phyloP scores from a whole-genome alignment of 352 stramenopile genomes.

The Thalassiosira hispida region DNA sequence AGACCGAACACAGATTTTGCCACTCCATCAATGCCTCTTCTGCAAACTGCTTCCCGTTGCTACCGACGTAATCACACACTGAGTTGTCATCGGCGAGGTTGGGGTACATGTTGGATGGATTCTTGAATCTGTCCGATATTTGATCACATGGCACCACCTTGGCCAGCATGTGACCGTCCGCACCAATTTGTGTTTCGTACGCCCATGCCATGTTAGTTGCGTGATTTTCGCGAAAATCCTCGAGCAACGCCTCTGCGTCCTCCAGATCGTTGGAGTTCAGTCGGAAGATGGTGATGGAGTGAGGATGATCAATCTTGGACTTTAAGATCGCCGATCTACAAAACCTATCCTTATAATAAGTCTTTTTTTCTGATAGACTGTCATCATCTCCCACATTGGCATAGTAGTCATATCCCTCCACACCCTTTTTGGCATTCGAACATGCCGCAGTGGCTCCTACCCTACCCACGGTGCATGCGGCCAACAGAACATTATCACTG shows the following conservation, averaged over 20 bases:
- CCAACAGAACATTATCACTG: not conserved
- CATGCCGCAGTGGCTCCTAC: no score
- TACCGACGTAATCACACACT: not conserved
- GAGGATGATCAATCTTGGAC: not conserved
- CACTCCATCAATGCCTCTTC: not conserved
- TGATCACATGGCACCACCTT: not conserved
- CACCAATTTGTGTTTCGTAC: not conserved
- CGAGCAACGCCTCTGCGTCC: not conserved
- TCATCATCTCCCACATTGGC: not conserved
- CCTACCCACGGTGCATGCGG: no score
- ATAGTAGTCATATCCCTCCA: not conserved
- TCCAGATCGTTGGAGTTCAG: not conserved
- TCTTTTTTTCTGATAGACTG: not conserved
- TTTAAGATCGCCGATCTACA: not conserved
- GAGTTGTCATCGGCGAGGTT: not conserved
- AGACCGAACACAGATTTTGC: not conserved
- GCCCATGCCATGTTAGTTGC: not conserved
- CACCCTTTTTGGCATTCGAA: no score
- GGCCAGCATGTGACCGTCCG: not conserved
- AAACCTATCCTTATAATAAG: not conserved
- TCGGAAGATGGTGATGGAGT: not conserved
- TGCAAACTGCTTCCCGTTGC: not conserved
- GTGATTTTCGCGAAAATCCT: not conserved
- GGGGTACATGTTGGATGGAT: not conserved
- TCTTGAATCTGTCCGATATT: not conserved